These are phyloP conservation scores for Aureobasidium sp. DNA, from an alignment of 2,329 filamentous ascomycete genomes.

Conservation along the genomic window DNA sequence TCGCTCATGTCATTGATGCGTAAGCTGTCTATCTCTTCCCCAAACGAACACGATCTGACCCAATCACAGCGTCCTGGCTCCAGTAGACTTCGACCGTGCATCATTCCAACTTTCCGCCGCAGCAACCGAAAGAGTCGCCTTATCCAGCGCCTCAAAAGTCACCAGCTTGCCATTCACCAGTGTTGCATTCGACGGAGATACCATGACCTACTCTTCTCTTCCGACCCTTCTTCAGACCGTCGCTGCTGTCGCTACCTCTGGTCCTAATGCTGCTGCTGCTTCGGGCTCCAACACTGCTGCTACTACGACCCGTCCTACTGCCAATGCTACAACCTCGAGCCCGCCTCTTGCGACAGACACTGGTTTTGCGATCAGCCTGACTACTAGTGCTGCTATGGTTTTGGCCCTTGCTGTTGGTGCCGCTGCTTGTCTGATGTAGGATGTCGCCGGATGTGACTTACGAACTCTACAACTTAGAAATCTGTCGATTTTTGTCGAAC, in stretches of 20 bases:
- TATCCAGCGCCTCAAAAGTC: neutral
- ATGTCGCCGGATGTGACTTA: too few relatives aligned
- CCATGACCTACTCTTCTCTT: neutral
- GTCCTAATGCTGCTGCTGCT: neutral
- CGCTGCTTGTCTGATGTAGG: constrained; percentile 35
- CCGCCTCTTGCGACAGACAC: constrained; percentile 1
- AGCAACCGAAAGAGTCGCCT: neutral
- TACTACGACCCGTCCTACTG: too few relatives aligned
- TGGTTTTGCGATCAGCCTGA: neutral
- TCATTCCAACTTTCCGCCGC: neutral
- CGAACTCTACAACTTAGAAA: too few relatives aligned
- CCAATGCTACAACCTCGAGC: too few relatives aligned
- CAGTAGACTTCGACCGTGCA: neutral
- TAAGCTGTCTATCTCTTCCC: neutral
- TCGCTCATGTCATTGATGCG: constrained; percentile 59
- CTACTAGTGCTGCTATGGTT: neutral
- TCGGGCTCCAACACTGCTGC: too few relatives aligned
- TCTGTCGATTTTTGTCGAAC: too few relatives aligned
- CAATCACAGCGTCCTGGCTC: constrained; percentile 16
- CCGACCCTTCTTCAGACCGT: constrained; percentile 1
- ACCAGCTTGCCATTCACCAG: neutral
- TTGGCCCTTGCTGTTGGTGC: neutral
- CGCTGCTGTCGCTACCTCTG: constrained; percentile 5
- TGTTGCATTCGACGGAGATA: constrained; percentile 4
- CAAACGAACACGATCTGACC: neutral